These are phyloP conservation scores for Oryza punctata DNA, from an alignment of 176 grass and related monocot genomes.

Conservation along the genomic window DNA sequence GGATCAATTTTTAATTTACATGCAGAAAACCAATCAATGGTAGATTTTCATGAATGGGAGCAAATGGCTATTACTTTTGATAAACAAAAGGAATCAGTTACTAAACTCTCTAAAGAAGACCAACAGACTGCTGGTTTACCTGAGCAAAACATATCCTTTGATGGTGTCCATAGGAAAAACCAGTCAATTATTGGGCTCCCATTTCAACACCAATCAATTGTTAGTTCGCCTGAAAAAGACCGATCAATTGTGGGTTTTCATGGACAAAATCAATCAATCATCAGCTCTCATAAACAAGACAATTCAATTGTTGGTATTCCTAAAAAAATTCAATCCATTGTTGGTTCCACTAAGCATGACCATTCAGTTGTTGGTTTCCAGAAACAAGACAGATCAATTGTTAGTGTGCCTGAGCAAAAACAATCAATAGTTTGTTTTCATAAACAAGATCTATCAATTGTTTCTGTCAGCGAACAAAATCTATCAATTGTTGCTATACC, in stretches of 20 bases:
- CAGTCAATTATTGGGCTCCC: not conserved
- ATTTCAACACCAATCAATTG: not conserved
- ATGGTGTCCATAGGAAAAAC: not conserved
- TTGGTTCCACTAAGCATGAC: constrained; percentile 24
- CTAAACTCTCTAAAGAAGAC: not conserved
- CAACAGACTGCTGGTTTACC: not conserved
- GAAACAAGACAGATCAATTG: constrained; percentile 35
- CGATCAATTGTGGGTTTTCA: constrained; percentile 2
- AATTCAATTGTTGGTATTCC: constrained; percentile 26
- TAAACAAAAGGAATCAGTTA: not conserved
- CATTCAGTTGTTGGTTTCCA: constrained; percentile 31
- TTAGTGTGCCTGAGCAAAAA: not conserved
- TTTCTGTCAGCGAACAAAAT: constrained; percentile 21
- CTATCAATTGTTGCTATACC: constrained; percentile 30
- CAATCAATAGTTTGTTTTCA: constrained; percentile 9
- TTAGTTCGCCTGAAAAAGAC: not conserved
- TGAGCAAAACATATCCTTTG: not conserved
- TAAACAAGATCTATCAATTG: constrained; percentile 34
- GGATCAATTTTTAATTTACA: not conserved
- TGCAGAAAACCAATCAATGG: not conserved
- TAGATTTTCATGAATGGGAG: constrained; percentile 14
- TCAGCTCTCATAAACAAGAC: constrained; percentile 25
- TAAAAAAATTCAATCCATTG: constrained; percentile 20
- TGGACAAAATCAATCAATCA: constrained; percentile 19
- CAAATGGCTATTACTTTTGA: not conserved